Evolutionary conservation across 2,329 filamentous ascomycete species (phyloP).

Genomic region (Colletotrichum orchidophilum): DNA sequence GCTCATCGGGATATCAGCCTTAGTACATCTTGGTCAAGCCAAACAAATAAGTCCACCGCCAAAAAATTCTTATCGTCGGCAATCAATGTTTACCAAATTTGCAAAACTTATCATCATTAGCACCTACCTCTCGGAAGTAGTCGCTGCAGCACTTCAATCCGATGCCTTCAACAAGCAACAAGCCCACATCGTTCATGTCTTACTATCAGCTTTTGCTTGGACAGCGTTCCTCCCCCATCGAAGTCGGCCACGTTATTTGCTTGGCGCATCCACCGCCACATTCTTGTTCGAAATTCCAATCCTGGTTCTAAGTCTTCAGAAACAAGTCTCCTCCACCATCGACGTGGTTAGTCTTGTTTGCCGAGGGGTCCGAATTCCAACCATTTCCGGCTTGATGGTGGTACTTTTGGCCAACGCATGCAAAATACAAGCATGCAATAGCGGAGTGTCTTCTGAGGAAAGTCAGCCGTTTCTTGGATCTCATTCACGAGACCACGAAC

Average conservation of each 20-base stretch:
- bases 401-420: background rate
- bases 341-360: background rate
- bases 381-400: background rate
- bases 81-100: background rate
- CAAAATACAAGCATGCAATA: background rate
- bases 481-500: background rate
- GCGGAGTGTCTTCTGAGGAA: background rate
- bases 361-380: background rate
- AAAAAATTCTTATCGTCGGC: background rate
- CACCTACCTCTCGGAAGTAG: background rate
- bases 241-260: background rate
- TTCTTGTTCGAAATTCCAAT: background rate
- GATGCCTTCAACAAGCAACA: background rate
- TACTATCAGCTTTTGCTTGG: constrained; percentile 4
- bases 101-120: background rate
- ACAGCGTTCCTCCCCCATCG: background rate
- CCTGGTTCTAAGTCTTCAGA: background rate
- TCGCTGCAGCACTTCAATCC: background rate
- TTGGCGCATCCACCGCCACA: background rate
- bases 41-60: background rate
- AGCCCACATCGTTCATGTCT: constrained; percentile 6
- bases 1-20: background rate
- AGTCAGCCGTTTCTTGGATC: constrained; percentile 1
- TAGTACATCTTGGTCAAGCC: background rate
- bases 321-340: too few species aligned